phyloP scores from a whole-genome alignment of 176 grass and related monocot genomes.

The Puya raimondii region DNA sequence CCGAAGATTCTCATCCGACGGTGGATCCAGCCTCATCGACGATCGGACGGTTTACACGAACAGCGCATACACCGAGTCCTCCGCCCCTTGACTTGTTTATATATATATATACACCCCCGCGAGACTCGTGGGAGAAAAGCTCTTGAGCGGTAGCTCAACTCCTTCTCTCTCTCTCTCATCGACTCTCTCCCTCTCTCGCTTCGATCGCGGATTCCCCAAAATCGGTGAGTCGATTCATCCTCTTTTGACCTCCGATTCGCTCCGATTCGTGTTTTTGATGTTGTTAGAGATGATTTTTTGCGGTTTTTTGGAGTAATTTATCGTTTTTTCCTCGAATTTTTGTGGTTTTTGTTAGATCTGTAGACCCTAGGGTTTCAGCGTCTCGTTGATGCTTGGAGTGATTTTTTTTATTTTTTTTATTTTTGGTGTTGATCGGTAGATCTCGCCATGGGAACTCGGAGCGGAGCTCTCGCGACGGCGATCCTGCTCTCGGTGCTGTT shows the following conservation, averaged over 20 bases:
- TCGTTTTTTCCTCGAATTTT: neutral
- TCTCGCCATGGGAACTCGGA: slow-evolving; percentile 38
- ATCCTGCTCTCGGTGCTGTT: slow-evolving; percentile 38
- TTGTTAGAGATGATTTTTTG: neutral
- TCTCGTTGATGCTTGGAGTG: neutral
- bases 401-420: neutral
- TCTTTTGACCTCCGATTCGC: neutral
- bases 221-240: neutral
- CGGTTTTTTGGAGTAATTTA: neutral
- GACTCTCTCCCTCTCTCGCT: neutral
- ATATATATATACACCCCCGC: too few species aligned
- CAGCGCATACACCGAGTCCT: too few species aligned
- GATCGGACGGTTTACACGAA: too few species aligned
- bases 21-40: neutral
- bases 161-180: neutral
- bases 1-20: slow-evolving; percentile 4
- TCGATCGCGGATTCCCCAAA: neutral
- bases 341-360: neutral
- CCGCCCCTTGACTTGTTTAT: too few species aligned
- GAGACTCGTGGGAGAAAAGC: neutral
- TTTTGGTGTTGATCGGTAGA: neutral
- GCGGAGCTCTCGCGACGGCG: slow-evolving; percentile 9
- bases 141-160: neutral
- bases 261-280: neutral
- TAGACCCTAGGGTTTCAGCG: neutral